Base-by-base conservation (phyloP, 2,329 filamentous ascomycete genomes). In the Xylariaceae sp. region DNA sequence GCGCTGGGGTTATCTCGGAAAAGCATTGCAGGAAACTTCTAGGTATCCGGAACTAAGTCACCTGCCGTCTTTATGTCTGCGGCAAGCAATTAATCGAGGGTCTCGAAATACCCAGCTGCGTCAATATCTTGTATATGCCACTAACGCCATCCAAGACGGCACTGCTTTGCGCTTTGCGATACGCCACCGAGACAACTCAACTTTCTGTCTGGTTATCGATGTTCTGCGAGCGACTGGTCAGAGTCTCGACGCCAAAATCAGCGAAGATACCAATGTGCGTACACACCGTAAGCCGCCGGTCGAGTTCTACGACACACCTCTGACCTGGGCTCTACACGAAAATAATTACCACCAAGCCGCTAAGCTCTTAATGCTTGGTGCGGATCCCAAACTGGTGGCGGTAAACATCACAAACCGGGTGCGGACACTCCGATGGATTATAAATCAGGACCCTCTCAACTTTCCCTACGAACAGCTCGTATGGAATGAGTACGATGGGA, bases 361-460 rank as follows among this genome's bases (percentile, higher is more conserved):
- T 11, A 16, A 38, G 10, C 31, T 53, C 1, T 38, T 53, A 1
- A 19, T 38, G 7, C 2, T 18, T 0, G 51, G 51, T 2, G 51
- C 51, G 2, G n/a, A 33, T 14, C 46, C 46, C 19, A 46, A n/a
- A 1, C 40, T 42, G 33, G 38, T 53, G 3, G 39, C 18, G 2
- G 10, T 48, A 11, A 54, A 51, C 17, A 46, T 50, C 18, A 50
- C 19, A 10, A 43, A 50, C 9, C 64, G 64, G 6, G 38, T 53
- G 1, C 42, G 42, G 2, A 12, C 2, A 4, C 2, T 28, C 5
- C 13, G 45, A 12, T 13, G 16, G 13, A 38, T 38, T 10, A 10
- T 38, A 4, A 13, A 16, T 14, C 13, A 16, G 10, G 34, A 38
- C 13, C 16, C 13, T 38, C 13, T 13, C 5, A 14, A 13, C 13